These are phyloP conservation scores for Bolboschoenoplectus hybrid DNA, from an alignment of 202 grass and related monocot species.

Conservation along the genomic window DNA sequence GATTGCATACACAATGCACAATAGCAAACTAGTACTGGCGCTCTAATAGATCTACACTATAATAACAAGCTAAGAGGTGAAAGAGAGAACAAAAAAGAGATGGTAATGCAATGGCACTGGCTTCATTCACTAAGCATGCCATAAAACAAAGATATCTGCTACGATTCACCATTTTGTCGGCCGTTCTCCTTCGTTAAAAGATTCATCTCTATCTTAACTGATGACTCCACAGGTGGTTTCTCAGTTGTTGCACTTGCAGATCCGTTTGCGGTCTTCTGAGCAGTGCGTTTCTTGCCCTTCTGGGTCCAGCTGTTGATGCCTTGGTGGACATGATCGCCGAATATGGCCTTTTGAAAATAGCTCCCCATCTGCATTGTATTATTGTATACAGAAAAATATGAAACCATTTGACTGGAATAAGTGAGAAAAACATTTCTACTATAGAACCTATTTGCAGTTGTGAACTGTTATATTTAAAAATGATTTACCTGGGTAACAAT, in stretches of 20 bases:
- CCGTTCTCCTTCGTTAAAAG: background rate
- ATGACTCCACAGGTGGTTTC: background rate
- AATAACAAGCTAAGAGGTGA: background rate
- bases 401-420: background rate
- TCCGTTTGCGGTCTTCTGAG: background rate
- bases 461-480: background rate
- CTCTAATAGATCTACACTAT: background rate
- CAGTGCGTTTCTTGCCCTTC: constrained; percentile 63
- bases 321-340: constrained; percentile 77
- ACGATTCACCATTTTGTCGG: constrained; percentile 9
- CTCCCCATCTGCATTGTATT: constrained; percentile 65
- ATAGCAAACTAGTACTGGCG: background rate
- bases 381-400: background rate
- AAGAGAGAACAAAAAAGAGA: background rate
- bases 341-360: constrained; percentile 78
- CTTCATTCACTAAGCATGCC: background rate
- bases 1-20: background rate
- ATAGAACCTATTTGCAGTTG: background rate
- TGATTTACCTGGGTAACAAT: constrained; percentile 77
- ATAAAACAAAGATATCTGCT: background rate
- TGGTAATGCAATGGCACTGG: background rate
- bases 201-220: constrained; percentile 48
- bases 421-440: background rate
- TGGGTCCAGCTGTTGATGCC: constrained; percentile 69
- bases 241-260: background rate